phyloP scores from a whole-genome alignment of 257 asterid species.

The Fraxinus quadrangulata region DNA sequence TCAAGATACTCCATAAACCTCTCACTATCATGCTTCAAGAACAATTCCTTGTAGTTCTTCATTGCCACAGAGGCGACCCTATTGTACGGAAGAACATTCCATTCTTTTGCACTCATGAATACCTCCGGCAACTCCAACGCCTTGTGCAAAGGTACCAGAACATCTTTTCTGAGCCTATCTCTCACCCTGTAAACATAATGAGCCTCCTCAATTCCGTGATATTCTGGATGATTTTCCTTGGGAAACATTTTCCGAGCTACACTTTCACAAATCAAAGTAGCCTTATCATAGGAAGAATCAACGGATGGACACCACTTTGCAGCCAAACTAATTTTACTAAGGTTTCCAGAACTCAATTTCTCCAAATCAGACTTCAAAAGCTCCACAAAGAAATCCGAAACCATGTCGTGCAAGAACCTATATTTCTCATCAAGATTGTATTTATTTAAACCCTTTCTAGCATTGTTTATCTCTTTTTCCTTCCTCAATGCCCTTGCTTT shows the following conservation, averaged over 20 bases:
- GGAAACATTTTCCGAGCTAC: slow-evolving; percentile 50
- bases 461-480: slow-evolving; percentile 32
- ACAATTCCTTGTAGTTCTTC: slow-evolving; percentile 45
- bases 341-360: slow-evolving; percentile 35
- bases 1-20: slow-evolving; percentile 48
- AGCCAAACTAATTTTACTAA: slow-evolving; percentile 44
- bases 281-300: slow-evolving; percentile 58
- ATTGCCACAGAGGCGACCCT: slow-evolving; percentile 61
- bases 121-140: slow-evolving; percentile 60
- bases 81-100: slow-evolving; percentile 46
- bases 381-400: slow-evolving; percentile 42
- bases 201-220: slow-evolving; percentile 38
- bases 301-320: slow-evolving; percentile 64
- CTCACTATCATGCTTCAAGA: slow-evolving; percentile 41
- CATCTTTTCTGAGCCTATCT: slow-evolving; percentile 53
- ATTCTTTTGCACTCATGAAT: slow-evolving; percentile 57
- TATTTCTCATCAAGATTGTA: slow-evolving; percentile 40
- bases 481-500: slow-evolving; percentile 40
- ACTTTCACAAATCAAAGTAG: slow-evolving; percentile 52
- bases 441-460: slow-evolving; percentile 36
- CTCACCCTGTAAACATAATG: slow-evolving; percentile 48
- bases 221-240: slow-evolving; percentile 28
- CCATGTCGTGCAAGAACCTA: slow-evolving; percentile 42
- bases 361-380: slow-evolving; percentile 44
- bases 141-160: slow-evolving; percentile 56